Conservation (phyloP, 2,329 filamentous ascomycete genomes). For the Talaromyces amestolkiae region DNA sequence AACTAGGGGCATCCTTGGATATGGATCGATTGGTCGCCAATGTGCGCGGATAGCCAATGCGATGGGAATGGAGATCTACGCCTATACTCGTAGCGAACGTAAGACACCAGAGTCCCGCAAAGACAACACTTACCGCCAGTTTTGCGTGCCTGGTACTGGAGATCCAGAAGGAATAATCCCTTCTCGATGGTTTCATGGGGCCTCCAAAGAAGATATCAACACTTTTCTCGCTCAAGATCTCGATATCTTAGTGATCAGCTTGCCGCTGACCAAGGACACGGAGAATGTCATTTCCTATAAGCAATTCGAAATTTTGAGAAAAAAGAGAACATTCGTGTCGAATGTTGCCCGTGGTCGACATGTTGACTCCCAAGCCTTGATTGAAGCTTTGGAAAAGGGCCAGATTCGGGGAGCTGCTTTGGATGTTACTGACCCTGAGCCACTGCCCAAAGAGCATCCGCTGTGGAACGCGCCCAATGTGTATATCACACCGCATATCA, state of each 20-base stretch:
- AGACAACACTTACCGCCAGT: neutral
- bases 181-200: slow-evolving; percentile 54
- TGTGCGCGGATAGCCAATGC: slow-evolving; percentile 36
- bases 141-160: neutral
- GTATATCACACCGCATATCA: slow-evolving; percentile 20
- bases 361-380: slow-evolving; percentile 60
- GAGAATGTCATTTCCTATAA: slow-evolving; percentile 51
- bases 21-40: slow-evolving; percentile 4
- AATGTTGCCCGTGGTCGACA: slow-evolving; percentile 67
- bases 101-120: slow-evolving; percentile 50
- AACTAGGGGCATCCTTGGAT: neutral
- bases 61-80: slow-evolving; percentile 71
- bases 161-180: neutral
- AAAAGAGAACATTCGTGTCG: slow-evolving; percentile 61
- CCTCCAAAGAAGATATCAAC: slow-evolving; percentile 51
- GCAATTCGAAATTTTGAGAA: slow-evolving; percentile 55
- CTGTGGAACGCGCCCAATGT: slow-evolving; percentile 71
- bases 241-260: slow-evolving; percentile 56
- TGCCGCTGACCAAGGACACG: slow-evolving; percentile 58
- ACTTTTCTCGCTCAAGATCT: slow-evolving; percentile 55
- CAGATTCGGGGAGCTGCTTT: slow-evolving; percentile 65
- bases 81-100: slow-evolving; percentile 67
- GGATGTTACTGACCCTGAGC: slow-evolving; percentile 78
- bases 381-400: slow-evolving; percentile 57
- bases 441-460: slow-evolving; percentile 64